Percentiles rank a stretch among this genome's conserved stretches.
Conservation (phyloP, 2,329 filamentous ascomycete genomes). For the Cercospora zeae-maydis region DNA sequence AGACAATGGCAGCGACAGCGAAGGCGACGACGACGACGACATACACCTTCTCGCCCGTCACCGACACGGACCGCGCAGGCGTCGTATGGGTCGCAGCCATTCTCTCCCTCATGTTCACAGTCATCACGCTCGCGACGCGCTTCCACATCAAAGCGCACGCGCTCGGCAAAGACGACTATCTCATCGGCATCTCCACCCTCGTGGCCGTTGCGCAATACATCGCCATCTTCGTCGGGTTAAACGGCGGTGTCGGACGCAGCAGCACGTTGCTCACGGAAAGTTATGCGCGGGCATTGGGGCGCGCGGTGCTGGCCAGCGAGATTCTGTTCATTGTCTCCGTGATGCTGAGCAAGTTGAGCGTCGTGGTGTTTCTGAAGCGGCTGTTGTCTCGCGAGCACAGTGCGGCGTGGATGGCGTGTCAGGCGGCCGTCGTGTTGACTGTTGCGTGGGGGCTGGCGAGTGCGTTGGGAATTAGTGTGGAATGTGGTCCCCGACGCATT, state of each 20-base stretch:
- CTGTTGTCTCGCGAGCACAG: slow-evolving; percentile 31
- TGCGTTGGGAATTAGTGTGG: slow-evolving; percentile 24
- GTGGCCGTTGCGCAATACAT: slow-evolving; percentile 25
- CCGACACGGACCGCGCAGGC: slow-evolving; percentile 17
- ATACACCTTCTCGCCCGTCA: slow-evolving; percentile 20
- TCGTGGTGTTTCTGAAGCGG: slow-evolving; percentile 33
- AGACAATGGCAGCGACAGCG: too few species aligned
- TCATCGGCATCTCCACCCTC: slow-evolving; percentile 25
- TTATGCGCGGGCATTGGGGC: slow-evolving; percentile 13
- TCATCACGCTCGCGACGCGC: slow-evolving; percentile 28
- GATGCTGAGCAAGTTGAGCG: slow-evolving; percentile 31
- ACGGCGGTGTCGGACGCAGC: slow-evolving; percentile 21
- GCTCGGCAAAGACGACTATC: slow-evolving; percentile 31
- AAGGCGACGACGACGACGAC: neutral
- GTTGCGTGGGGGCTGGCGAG: slow-evolving; percentile 29
- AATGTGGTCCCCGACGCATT: slow-evolving; percentile 17
- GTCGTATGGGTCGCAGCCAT: slow-evolving; percentile 31
- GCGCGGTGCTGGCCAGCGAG: slow-evolving; percentile 28
- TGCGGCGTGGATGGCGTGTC: slow-evolving; percentile 21
- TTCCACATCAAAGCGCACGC: slow-evolving; percentile 29
- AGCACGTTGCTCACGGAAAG: slow-evolving; percentile 16
- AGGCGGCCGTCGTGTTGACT: slow-evolving; percentile 20
- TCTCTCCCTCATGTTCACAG: slow-evolving; percentile 29
- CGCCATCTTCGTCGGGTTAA: slow-evolving; percentile 26
- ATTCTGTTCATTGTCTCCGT: slow-evolving; percentile 30